These are phyloP conservation scores for Isabelozyma rhagii DNA, from an alignment of 805 yeast species.

Conservation along the genomic window DNA sequence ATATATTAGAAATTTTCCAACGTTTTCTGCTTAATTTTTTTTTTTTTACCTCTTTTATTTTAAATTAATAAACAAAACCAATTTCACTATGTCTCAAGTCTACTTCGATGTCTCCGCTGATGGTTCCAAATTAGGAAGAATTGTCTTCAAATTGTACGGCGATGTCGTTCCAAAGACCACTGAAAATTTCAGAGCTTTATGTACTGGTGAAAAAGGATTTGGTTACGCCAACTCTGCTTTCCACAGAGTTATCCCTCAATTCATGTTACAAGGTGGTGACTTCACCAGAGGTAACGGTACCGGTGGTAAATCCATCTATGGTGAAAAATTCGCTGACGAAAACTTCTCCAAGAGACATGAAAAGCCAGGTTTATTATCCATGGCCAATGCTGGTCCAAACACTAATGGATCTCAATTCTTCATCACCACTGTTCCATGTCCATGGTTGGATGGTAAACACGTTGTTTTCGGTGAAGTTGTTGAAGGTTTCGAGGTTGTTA, in stretches of 20 bases:
- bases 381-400: conserved; percentile 94
- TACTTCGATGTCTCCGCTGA: conserved; percentile 80
- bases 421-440: conserved; percentile 75
- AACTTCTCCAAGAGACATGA: conserved; percentile 72
- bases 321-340: conserved; percentile 62
- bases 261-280: conserved; percentile 86
- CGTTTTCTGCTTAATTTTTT: neutral
- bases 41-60: neutral
- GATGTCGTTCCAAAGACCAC: conserved; percentile 71
- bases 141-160: conserved; percentile 66
- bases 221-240: conserved; percentile 83
- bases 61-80: neutral
- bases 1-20: neutral
- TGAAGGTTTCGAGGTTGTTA: conserved; percentile 60
- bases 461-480: conserved; percentile 76
- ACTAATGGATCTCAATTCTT: conserved; percentile 91
- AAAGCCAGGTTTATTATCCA: conserved; percentile 78
- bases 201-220: conserved; percentile 92
- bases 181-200: conserved; percentile 76
- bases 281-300: conserved; percentile 72
- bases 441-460: conserved; percentile 79
- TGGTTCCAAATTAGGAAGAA: conserved; percentile 73
- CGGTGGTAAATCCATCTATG: conserved; percentile 90
- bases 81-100: conserved; percentile 56
- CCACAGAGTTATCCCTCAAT: conserved; percentile 97